These are phyloP conservation scores for Serendipita sp. DNA, from an alignment of 768 basidiomycete species.

Conservation along the genomic window DNA sequence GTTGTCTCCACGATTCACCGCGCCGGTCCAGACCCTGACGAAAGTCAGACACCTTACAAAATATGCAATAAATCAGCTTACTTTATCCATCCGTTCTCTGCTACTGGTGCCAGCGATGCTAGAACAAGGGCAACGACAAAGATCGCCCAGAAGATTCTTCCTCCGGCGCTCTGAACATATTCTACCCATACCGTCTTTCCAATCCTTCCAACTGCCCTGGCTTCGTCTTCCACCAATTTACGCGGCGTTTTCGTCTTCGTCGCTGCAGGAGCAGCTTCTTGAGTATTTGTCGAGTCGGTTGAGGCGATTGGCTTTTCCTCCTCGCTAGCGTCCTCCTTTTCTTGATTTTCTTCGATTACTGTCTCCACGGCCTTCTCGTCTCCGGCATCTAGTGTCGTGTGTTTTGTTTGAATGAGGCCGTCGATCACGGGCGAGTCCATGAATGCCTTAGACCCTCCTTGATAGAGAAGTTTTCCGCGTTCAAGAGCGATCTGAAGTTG, in stretches of 20 bases:
- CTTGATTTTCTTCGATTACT: slow-evolving; percentile 11
- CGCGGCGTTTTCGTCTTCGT: slow-evolving; percentile 44
- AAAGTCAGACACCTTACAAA: no score
- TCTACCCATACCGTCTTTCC: slow-evolving; percentile 47
- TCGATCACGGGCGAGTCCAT: slow-evolving; percentile 48
- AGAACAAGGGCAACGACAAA: slow-evolving; percentile 16
- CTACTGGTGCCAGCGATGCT: slow-evolving; percentile 19
- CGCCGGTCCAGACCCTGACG: slow-evolving; percentile 40
- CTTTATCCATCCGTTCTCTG: slow-evolving; percentile 22
- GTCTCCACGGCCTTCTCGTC: neutral
- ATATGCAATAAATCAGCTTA: slow-evolving; percentile 7
- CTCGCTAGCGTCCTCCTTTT: slow-evolving; percentile 14
- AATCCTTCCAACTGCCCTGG: slow-evolving; percentile 57
- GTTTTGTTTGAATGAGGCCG: slow-evolving; percentile 46
- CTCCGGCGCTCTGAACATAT: slow-evolving; percentile 37
- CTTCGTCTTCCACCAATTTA: slow-evolving; percentile 61
- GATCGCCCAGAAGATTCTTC: slow-evolving; percentile 23
- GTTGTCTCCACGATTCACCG: slow-evolving; percentile 26
- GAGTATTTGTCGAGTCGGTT: slow-evolving; percentile 8
- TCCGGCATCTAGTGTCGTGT: neutral
- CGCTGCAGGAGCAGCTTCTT: neutral
- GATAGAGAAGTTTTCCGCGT: slow-evolving; percentile 62
- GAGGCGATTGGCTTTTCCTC: slow-evolving; percentile 12
- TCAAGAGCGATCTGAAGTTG: slow-evolving; percentile 36
- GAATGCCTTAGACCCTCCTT: slow-evolving; percentile 52